A percentile compares a stretch with the other conserved stretches of the same genome.
phyloP scores from a whole-genome alignment of 2,329 filamentous ascomycete species.

The Penicillium sp. region DNA sequence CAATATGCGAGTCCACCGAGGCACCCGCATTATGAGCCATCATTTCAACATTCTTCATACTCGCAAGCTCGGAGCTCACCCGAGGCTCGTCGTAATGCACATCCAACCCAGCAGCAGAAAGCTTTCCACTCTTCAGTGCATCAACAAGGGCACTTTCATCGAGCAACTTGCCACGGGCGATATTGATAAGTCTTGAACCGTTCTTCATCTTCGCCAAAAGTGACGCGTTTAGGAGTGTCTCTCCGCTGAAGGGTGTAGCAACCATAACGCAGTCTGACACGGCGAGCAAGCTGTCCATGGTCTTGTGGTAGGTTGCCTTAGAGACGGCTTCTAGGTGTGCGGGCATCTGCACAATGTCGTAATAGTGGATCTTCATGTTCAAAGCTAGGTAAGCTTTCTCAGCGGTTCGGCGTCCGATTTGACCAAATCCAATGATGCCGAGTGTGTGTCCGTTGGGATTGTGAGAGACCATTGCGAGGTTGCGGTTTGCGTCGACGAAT shows the following conservation, averaged over 20 bases:
- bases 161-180: conserved; percentile 51
- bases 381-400: conserved; percentile 59
- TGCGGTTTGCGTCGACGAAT: conserved; percentile 61
- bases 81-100: conserved; percentile 56
- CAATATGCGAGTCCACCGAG: conserved; percentile 50
- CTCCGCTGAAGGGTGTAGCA: conserved; percentile 45
- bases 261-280: conserved; percentile 49
- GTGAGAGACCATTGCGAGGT: conserved; percentile 59
- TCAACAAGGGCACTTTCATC: conserved; percentile 50
- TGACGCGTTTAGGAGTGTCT: conserved; percentile 44
- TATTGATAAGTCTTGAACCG: conserved; percentile 52
- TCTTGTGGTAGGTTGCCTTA: conserved; percentile 43
- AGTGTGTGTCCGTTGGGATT: conserved; percentile 63
- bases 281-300: conserved; percentile 45
- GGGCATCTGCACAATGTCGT: conserved; percentile 48
- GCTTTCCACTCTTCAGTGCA: conserved; percentile 49
- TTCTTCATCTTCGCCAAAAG: conserved; percentile 50
- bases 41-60: conserved; percentile 44
- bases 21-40: conserved; percentile 52
- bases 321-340: conserved; percentile 41
- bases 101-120: conserved; percentile 52
- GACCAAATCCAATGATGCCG: conserved; percentile 68
- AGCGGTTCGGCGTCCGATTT: conserved; percentile 63
- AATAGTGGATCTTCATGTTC: conserved; percentile 64
- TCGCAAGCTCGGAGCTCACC: conserved; percentile 47